Percentiles rank a stretch among this genome's conserved stretches.
Conservation (phyloP, 2,329 filamentous ascomycete species). For the Juglanconis oblonga region DNA sequence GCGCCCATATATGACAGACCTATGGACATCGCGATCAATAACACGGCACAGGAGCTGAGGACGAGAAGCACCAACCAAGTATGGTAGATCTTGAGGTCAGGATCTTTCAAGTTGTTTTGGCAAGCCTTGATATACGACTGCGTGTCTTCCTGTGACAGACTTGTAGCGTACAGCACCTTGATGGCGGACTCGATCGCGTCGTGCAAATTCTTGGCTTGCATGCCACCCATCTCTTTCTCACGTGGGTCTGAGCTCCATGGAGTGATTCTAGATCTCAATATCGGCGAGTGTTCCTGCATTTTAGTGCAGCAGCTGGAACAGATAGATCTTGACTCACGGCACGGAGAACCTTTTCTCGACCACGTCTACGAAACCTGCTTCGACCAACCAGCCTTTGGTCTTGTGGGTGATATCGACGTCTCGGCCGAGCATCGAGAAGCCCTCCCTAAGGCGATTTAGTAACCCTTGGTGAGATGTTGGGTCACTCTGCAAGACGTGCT, state of each 20-base stretch:
- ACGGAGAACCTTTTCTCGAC: constrained; percentile 31
- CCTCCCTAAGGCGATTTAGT: constrained; percentile 36
- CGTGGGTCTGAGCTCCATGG: background rate
- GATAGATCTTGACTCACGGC: background rate
- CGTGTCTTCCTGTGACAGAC: background rate
- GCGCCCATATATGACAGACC: background rate
- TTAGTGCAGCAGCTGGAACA: too few relatives aligned
- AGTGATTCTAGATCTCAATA: background rate
- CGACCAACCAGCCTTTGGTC: constrained; percentile 36
- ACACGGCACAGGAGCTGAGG: background rate
- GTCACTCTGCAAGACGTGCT: constrained; percentile 33
- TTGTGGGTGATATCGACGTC: constrained; percentile 32
- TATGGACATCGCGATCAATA: background rate
- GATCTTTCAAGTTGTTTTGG: background rate
- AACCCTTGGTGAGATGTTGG: constrained; percentile 35
- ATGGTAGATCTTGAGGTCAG: background rate
- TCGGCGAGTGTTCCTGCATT: too few relatives aligned
- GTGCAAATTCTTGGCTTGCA: background rate
- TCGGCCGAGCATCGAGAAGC: constrained; percentile 34
- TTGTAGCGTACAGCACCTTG: background rate
- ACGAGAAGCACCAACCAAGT: background rate
- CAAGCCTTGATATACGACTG: background rate
- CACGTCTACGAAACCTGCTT: constrained; percentile 56
- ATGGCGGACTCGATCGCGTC: background rate
- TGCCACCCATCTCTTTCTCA: background rate